phyloP scores from a whole-genome alignment of 2,329 filamentous ascomycete species.

The Ophiocordyceps australis region DNA sequence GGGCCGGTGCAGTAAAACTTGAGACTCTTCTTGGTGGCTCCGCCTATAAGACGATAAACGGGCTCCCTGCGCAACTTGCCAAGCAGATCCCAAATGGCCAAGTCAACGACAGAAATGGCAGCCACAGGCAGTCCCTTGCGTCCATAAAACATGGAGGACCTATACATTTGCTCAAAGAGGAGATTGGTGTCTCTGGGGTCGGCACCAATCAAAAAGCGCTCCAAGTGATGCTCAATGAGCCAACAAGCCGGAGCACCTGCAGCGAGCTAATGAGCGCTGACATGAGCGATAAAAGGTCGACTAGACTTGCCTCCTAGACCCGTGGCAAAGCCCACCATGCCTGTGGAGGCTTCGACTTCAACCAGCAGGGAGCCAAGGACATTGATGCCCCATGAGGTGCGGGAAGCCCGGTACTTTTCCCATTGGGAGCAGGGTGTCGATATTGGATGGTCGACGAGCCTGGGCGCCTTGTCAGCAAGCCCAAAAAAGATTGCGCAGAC shows the following conservation, averaged over 20 bases:
- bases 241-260: slow-evolving; percentile 75
- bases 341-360: slow-evolving; percentile 75
- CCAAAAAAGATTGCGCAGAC: not conserved
- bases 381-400: slow-evolving; percentile 92
- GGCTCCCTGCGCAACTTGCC: slow-evolving; percentile 86
- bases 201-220: slow-evolving; percentile 74
- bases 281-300: not conserved
- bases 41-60: slow-evolving; percentile 87
- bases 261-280: not conserved
- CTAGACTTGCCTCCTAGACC: slow-evolving; percentile 56
- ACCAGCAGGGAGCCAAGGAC: slow-evolving; percentile 84
- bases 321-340: slow-evolving; percentile 85
- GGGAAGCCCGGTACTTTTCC: slow-evolving; percentile 71
- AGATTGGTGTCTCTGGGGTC: slow-evolving; percentile 85
- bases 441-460: slow-evolving; percentile 84
- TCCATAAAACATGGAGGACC: slow-evolving; percentile 89
- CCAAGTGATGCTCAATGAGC: slow-evolving; percentile 86
- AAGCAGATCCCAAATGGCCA: slow-evolving; percentile 81
- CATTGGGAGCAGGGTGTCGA: slow-evolving; percentile 84
- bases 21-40: slow-evolving; percentile 66
- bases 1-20: slow-evolving; percentile 94
- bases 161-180: slow-evolving; percentile 93
- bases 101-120: slow-evolving; percentile 85
- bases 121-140: slow-evolving; percentile 81
- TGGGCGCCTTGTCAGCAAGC: slow-evolving; percentile 19